These are phyloP conservation scores for Ceratocystiopsis sp. DNA, from an alignment of 2,329 filamentous ascomycete species.

Conservation along the genomic window DNA sequence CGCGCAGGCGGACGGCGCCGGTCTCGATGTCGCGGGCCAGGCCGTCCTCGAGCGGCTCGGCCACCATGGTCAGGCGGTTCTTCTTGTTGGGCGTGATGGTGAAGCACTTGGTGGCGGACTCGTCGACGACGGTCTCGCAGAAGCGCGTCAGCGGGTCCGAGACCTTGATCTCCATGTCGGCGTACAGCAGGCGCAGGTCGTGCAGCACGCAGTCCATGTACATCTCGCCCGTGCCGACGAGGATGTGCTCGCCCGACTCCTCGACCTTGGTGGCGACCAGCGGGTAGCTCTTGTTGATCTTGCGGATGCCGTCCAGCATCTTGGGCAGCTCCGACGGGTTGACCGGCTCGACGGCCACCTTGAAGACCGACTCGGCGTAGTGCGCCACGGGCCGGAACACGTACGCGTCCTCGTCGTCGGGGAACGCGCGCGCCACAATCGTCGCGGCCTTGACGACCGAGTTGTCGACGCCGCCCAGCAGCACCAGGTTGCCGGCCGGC, in stretches of 20 bases:
- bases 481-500: constrained; percentile 81
- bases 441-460: constrained; percentile 97
- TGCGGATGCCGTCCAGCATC: constrained; percentile 92
- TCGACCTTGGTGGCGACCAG: constrained; percentile 94
- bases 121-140: constrained; percentile 95
- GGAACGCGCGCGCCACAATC: constrained; percentile 61
- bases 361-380: constrained; percentile 94
- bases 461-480: constrained; percentile 89
- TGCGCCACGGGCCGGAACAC: constrained; percentile 89
- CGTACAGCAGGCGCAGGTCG: constrained; percentile 81
- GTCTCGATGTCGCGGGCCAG: constrained; percentile 90
- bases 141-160: constrained; percentile 95
- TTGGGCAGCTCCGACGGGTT: constrained; percentile 96
- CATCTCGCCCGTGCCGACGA: constrained; percentile 90
- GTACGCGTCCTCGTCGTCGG: constrained; percentile 80
- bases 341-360: constrained; percentile 93
- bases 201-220: constrained; percentile 99
- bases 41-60: constrained; percentile 85
- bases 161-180: constrained; percentile 98
- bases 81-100: constrained; percentile 97
- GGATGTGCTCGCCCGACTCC: constrained; percentile 89
- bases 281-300: constrained; percentile 96
- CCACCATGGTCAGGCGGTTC: constrained; percentile 98
- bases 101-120: constrained; percentile 94
- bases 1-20: constrained; percentile 77